These are phyloP conservation scores for Coemansia sp. DNA, from an alignment of 371 early-diverging fungal genomes.

Conservation along the genomic window DNA sequence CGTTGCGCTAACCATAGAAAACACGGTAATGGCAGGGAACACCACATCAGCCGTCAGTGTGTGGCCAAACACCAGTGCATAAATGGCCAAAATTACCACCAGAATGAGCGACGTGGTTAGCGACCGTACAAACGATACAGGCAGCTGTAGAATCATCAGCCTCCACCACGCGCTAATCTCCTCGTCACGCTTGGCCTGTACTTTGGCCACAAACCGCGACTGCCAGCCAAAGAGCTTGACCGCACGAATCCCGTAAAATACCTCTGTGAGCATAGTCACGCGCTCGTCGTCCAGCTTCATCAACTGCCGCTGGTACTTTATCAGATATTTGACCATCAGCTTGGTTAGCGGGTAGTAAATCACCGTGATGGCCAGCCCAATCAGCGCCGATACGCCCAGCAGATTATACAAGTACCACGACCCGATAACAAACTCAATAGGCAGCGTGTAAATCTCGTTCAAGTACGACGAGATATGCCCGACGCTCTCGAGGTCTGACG, in stretches of 20 bases:
- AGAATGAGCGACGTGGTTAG: conserved; percentile 60
- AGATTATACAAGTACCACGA: conserved; percentile 63
- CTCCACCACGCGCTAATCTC: conserved; percentile 54
- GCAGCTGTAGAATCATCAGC: conserved; percentile 58
- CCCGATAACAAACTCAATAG: conserved; percentile 62
- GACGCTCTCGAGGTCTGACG: conserved; percentile 77
- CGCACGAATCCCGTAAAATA: conserved; percentile 71
- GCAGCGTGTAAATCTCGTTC: conserved; percentile 57
- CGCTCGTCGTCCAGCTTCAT: conserved; percentile 61
- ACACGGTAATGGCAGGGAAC: conserved; percentile 65
- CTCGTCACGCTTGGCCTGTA: conserved; percentile 44
- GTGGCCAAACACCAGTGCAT: conserved; percentile 63
- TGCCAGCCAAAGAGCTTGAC: conserved; percentile 86
- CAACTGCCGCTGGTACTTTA: conserved; percentile 59
- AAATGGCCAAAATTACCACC: conserved; percentile 64
- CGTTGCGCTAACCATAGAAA: conserved; percentile 64
- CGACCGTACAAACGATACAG: conserved; percentile 26
- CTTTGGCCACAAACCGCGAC: conserved; percentile 57
- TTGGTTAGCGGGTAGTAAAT: conserved; percentile 66
- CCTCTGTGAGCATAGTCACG: conserved; percentile 62
- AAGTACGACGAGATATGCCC: conserved; percentile 60
- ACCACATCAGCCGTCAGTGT: conserved; percentile 64
- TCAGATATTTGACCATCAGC: conserved; percentile 57
- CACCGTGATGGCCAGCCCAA: conserved; percentile 63
- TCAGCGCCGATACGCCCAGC: conserved; percentile 66